A percentile compares a stretch with the other conserved stretches of the same genome.
Evolutionary conservation across 202 grass and related monocot genomes (phyloP).

Genomic region (Zoysia matrella): DNA sequence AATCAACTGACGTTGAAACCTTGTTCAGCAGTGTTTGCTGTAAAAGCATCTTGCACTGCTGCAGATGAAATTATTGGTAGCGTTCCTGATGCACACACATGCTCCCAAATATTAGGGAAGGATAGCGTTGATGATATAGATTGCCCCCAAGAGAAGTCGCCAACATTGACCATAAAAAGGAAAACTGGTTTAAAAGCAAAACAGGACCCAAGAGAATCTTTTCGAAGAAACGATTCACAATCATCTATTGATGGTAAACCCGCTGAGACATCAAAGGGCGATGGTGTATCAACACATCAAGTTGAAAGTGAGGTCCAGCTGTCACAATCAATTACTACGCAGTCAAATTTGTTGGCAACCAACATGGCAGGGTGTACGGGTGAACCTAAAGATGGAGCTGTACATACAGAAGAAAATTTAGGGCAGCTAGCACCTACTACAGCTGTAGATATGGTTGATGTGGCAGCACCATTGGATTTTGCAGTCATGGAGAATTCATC

Average conservation of each 20-base stretch:
- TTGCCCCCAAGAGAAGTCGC: slow-evolving; percentile 43
- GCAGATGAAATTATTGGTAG: slow-evolving; percentile 41
- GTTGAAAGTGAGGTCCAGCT: slow-evolving; percentile 28
- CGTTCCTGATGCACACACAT: slow-evolving; percentile 54
- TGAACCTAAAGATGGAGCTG: slow-evolving; percentile 31
- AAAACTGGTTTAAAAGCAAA: slow-evolving; percentile 50
- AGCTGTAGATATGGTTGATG: slow-evolving; percentile 37
- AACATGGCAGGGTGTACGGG: slow-evolving; percentile 7
- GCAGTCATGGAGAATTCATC: slow-evolving; percentile 35
- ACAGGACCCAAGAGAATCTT: slow-evolving; percentile 45
- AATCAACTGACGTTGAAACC: slow-evolving; percentile 49
- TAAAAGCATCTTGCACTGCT: slow-evolving; percentile 41
- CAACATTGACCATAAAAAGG: slow-evolving; percentile 40
- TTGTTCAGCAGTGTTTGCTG: slow-evolving; percentile 51
- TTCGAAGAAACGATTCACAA: slow-evolving; percentile 33
- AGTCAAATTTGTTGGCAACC: background rate
- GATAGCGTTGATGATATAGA: slow-evolving; percentile 40
- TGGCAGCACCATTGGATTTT: slow-evolving; percentile 35
- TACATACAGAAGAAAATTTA: slow-evolving; percentile 41
- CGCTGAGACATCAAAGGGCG: slow-evolving; percentile 35
- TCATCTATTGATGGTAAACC: slow-evolving; percentile 30
- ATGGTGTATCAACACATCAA: slow-evolving; percentile 18
- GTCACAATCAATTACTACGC: background rate
- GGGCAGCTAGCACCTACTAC: slow-evolving; percentile 36
- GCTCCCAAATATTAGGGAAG: slow-evolving; percentile 49